Conservation (phyloP, 2,329 filamentous ascomycete species). For the Bipolaris oryzae region DNA sequence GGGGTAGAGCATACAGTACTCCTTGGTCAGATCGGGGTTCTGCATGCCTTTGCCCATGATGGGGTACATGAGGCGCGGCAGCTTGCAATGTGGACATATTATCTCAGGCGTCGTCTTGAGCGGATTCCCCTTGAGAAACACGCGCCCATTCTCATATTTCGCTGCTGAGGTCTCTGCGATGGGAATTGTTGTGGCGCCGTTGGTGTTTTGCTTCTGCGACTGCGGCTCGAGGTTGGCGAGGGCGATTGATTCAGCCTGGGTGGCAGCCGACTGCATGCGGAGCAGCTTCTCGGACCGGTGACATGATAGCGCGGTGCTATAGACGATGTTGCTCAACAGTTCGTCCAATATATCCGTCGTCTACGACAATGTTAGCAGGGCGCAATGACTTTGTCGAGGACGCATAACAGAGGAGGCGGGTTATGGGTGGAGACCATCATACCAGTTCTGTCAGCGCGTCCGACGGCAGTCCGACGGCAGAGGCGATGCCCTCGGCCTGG, state of each 20-base stretch:
- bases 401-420: constrained; percentile 14
- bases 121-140: constrained; percentile 73
- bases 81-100: constrained; percentile 74
- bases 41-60: constrained; percentile 73
- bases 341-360: constrained; percentile 68
- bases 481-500: constrained; percentile 33
- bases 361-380: constrained; percentile 38
- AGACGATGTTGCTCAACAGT: constrained; percentile 75
- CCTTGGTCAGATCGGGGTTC: constrained; percentile 62
- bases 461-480: constrained; percentile 33
- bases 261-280: constrained; percentile 67
- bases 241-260: constrained; percentile 48
- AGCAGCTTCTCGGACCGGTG: constrained; percentile 81
- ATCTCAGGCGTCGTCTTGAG: constrained; percentile 74
- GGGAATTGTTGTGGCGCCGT: constrained; percentile 58
- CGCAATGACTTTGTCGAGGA: constrained; percentile 12
- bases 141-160: constrained; percentile 71
- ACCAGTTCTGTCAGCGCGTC: constrained; percentile 43
- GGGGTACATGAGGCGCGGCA: constrained; percentile 74
- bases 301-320: constrained; percentile 74
- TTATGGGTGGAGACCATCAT: constrained; percentile 18
- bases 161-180: constrained; percentile 66
- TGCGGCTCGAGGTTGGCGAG: constrained; percentile 44
- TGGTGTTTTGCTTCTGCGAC: constrained; percentile 38
- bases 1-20: constrained; percentile 80